Evolutionary conservation across 2,329 filamentous ascomycete species (phyloP).

Genomic region (Ilyonectria robusta): DNA sequence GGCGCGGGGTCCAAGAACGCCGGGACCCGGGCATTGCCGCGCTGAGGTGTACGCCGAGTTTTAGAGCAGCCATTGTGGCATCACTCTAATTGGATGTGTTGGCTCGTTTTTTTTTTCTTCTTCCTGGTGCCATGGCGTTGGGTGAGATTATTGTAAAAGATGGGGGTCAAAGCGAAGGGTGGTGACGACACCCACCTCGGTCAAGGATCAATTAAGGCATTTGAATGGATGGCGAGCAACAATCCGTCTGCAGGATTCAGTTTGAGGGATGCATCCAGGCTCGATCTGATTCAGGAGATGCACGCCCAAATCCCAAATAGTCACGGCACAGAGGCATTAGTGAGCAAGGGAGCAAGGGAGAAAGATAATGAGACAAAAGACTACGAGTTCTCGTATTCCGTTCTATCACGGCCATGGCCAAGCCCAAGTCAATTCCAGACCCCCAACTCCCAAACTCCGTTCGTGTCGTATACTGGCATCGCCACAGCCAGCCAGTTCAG

Average conservation of each 20-base stretch:
- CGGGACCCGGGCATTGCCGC: constrained; percentile 36
- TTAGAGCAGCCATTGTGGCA: neutral
- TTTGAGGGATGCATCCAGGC: neutral
- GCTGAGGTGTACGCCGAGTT: constrained; percentile 14
- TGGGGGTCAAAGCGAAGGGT: neutral
- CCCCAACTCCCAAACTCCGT: constrained; percentile 42
- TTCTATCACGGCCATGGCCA: constrained; percentile 22
- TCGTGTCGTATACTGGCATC: neutral
- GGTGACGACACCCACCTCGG: neutral
- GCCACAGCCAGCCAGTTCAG: neutral
- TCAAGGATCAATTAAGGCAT: neutral
- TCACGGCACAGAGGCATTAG: neutral
- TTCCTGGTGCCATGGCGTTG: constrained; percentile 35
- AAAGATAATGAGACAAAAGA: constrained; percentile 11
- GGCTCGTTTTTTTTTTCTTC: neutral
- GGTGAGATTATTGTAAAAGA: constrained; percentile 1
- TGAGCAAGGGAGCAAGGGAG: neutral
- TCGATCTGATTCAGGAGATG: neutral
- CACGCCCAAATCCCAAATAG: neutral
- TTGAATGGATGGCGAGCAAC: neutral
- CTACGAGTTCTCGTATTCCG: constrained; percentile 10
- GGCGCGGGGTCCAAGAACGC: constrained; percentile 39
- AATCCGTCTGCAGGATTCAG: neutral
- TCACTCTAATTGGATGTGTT: neutral
- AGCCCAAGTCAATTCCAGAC: constrained; percentile 22